Evolutionary conservation across 768 basidiomycete genomes (phyloP), one percentile per base, ranked within the genome.

Genomic region (Boletus sensibilis): DNA sequence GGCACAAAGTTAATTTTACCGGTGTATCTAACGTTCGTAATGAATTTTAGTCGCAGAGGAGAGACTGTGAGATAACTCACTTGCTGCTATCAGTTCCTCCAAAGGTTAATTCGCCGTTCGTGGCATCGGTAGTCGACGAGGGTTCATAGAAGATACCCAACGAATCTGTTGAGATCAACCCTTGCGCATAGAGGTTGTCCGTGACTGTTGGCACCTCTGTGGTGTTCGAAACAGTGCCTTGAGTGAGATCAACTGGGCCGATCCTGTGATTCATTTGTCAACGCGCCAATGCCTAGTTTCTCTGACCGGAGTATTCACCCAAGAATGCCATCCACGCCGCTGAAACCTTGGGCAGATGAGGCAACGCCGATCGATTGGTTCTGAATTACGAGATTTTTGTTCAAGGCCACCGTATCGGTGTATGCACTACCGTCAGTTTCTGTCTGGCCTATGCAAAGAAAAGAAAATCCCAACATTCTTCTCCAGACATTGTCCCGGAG

Each of bases 51-150:
- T 20, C n/a, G 27, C 7, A 29, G n/a, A 50, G n/a, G 43, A 44
- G 25, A 29, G 3, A 43, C 1, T 1, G 14, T 39, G 38, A 42
- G 34, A 33, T 1, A 10, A 20, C 47, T 64, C 56, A 80, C 79
- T 79, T 83, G 50, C 69, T 63, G 5, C 58, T 58, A 59, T 85
- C 84, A n/a, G 75, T 70, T 8, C 76, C 76, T 46, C 84, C 84
- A 56, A 85, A 83, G 8, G 74, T 77, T 23, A 86, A 71, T 63
- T 84, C 82, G 46, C 84, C 84, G 58, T 85, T 83, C 33, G 72
- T 60, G 12, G 68, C 65, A 12, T 62, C 55, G 4, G 60, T 43
- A 10, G 62, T 49, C 1, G 79, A 79, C 5, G 80, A 78, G 14
- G 82, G 84, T 54, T 74, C 66, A 61, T 78, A 85, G 49, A 74